A percentile compares a stretch with the other conserved stretches of the same genome.
phyloP scores from a whole-genome alignment of 148 eudicot species.

The Fagopyrum homotropicum region DNA sequence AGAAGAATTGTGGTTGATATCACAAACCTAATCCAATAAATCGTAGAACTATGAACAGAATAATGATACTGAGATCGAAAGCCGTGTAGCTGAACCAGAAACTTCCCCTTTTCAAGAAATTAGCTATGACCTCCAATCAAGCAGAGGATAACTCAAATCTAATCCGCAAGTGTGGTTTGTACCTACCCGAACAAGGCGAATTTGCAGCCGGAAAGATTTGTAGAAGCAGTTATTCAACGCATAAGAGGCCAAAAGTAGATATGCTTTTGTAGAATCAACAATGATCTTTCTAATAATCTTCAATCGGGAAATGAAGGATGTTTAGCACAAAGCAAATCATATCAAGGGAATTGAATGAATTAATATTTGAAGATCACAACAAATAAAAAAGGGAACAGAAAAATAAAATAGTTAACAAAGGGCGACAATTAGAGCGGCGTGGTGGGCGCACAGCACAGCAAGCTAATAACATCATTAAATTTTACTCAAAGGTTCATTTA shows the following conservation, averaged over 20 bases:
- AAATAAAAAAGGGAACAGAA: no score
- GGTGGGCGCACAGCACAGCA: no score
- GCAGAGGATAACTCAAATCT: neutral
- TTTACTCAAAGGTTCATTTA: no score
- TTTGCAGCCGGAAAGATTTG: neutral
- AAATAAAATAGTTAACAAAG: no score
- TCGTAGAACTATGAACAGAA: neutral
- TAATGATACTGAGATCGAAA: neutral
- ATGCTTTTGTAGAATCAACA: constrained; percentile 1
- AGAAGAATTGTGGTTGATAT: neutral
- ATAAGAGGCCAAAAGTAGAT: neutral
- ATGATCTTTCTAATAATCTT: neutral
- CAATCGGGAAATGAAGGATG: neutral
- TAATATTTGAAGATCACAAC: no score
- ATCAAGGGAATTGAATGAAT: neutral
- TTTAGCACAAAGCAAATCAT: neutral
- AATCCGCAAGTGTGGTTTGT: neutral
- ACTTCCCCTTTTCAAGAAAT: neutral
- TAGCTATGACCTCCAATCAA: neutral
- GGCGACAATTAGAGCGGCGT: no score
- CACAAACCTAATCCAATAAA: neutral
- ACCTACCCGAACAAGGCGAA: neutral
- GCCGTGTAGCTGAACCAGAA: neutral
- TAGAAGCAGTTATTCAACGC: neutral
- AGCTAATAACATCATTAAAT: no score